phyloP scores from a whole-genome alignment of 148 eudicot species.

The Silene latifolia region DNA sequence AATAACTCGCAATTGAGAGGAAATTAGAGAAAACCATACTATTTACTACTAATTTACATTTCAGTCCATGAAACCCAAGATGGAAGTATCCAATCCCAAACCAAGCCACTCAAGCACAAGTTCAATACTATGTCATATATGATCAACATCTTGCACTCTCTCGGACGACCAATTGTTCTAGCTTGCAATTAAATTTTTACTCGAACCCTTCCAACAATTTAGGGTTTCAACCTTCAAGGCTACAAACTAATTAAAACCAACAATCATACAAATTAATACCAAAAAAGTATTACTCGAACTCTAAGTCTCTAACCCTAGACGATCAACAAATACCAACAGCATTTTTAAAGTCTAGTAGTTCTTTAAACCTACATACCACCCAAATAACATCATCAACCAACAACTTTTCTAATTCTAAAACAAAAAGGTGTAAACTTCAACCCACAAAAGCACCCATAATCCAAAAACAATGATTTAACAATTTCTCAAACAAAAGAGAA shows the following conservation, averaged over 20 bases:
- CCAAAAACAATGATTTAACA: background rate
- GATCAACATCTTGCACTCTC: too few species aligned
- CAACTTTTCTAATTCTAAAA: too few species aligned
- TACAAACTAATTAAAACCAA: background rate
- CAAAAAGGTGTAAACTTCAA: too few species aligned
- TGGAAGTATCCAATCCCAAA: background rate
- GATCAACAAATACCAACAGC: background rate
- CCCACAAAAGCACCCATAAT: background rate
- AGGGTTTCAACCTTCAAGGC: too few species aligned
- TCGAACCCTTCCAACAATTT: background rate
- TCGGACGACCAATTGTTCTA: background rate
- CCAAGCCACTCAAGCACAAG: background rate
- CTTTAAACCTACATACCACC: too few species aligned
- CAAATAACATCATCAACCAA: too few species aligned
- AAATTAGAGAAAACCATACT: background rate
- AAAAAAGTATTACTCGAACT: background rate
- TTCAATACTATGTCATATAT: background rate
- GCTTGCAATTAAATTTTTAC: background rate
- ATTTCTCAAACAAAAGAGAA: background rate
- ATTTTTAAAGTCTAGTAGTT: background rate
- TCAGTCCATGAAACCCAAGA: background rate
- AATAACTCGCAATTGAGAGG: background rate
- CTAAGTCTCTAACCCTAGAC: background rate
- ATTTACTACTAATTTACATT: background rate
- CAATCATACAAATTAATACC: background rate